Percentiles rank a stretch among this genome's conserved stretches.
Evolutionary conservation across 768 basidiomycete species (phyloP).

Genomic region (Lepiota venenata): DNA sequence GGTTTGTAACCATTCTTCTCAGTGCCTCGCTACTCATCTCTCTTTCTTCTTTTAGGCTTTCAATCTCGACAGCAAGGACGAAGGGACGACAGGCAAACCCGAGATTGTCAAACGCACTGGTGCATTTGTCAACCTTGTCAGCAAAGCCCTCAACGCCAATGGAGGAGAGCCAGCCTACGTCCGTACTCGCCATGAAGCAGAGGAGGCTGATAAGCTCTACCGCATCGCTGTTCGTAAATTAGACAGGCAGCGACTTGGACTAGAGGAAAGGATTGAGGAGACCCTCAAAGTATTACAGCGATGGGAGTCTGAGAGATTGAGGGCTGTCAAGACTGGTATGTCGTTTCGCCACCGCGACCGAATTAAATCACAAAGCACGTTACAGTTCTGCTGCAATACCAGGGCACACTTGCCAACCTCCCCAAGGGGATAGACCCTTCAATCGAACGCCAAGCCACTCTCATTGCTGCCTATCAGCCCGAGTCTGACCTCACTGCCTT

Average conservation of each 20-base stretch:
- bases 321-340: conserved; percentile 79
- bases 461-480: conserved; percentile 83
- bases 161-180: conserved; percentile 65
- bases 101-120: conserved; percentile 63
- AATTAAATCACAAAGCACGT: background rate
- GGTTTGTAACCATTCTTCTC: conserved; percentile 34
- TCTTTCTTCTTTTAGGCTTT: conserved; percentile 45
- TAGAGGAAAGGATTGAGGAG: conserved; percentile 87
- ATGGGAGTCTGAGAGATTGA: conserved; percentile 83
- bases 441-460: conserved; percentile 65
- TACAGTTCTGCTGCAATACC: conserved; percentile 81
- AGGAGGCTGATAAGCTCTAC: conserved; percentile 77
- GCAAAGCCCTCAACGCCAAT: conserved; percentile 59
- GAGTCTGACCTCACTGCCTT: conserved; percentile 84
- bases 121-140: conserved; percentile 66
- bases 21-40: background rate
- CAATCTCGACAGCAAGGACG: conserved; percentile 41
- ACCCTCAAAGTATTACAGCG: conserved; percentile 74
- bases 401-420: conserved; percentile 71
- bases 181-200: conserved; percentile 72
- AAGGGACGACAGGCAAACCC: conserved; percentile 19
- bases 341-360: background rate
- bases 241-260: conserved; percentile 77
- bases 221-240: conserved; percentile 77
- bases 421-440: conserved; percentile 65